Base-by-base conservation (phyloP, 2,329 filamentous ascomycete species). In the Hypoxylon sp. region DNA sequence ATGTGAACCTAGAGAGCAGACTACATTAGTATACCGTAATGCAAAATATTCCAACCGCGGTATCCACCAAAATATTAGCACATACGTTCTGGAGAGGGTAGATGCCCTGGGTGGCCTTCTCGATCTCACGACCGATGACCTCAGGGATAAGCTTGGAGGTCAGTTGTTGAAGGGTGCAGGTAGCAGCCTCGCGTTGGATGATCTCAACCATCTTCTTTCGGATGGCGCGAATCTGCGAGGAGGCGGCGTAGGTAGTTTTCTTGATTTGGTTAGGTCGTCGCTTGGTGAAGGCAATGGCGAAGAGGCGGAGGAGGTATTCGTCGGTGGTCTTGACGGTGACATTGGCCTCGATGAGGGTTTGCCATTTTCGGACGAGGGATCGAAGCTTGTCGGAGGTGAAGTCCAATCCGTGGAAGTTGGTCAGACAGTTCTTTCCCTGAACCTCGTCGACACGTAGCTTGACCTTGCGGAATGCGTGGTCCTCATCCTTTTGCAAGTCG, bases 321-420 rank as follows among this genome's bases (percentile, higher is more conserved):
- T 99, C 96, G 83, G 96, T 98, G 80, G 96, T 98, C 93, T 98
- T 98, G 89, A 99, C 94, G 76, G 97, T 97, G 81, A 98, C 91
- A 85, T 99, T 99, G 88, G 96, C 96, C 91, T 99, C 96, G 78
- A 99, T 98, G 81, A 99, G 90, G 74, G 94, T 92, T 87, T 99
- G 96, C 96, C 96, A 99, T 89, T 99, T 99, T 88, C 96, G 94
- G 79, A 99, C 96, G 76, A 99, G 92, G 73, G 96, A 98, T 82
- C 96, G 93, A 80, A 99, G 92, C 91, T 99, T 99, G 91, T 99
- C 96, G 79, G 96, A 98, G 83, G 96, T 99, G 92, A 99, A 98
- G 88, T 99, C 96, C 83, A 99, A 91, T 79, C 96, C 96, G 91
- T 99, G 94, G 92, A 99, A 99, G 91, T 98, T 98, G 89, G 96